Conservation (phyloP, 2,329 filamentous ascomycete genomes). For the Venturia nashicola region DNA sequence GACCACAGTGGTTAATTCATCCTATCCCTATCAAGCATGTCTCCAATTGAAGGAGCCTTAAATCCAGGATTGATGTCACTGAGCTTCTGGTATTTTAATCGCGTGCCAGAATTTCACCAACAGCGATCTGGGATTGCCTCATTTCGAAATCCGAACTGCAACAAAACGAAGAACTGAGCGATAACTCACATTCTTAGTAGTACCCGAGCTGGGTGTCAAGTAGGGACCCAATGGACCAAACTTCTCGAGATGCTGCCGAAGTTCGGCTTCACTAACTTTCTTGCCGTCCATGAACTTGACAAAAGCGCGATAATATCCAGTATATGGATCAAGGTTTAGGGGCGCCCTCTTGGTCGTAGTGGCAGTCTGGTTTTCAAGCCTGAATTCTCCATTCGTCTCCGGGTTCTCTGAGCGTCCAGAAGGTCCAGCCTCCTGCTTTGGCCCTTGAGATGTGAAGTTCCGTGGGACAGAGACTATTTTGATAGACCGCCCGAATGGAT, state of each 20-base stretch:
- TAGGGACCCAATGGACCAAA: background rate
- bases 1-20: background rate
- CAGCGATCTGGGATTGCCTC: background rate
- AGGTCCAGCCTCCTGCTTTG: background rate
- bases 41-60: background rate
- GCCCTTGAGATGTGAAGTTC: background rate
- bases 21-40: background rate
- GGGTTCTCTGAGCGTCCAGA: background rate
- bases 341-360: background rate
- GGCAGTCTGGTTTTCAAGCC: background rate
- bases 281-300: background rate
- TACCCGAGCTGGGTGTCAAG: background rate
- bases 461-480: background rate
- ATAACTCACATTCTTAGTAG: background rate
- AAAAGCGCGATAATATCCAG: background rate
- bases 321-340: background rate
- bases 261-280: background rate
- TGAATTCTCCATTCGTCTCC: background rate
- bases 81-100: background rate
- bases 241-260: background rate
- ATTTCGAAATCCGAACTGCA: background rate
- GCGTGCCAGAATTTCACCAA: background rate
- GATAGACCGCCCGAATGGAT: background rate
- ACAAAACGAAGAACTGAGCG: background rate
- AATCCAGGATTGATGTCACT: background rate